Base-by-base conservation (phyloP, 164 flowering plant genomes). In the Vitis rupestris region DNA sequence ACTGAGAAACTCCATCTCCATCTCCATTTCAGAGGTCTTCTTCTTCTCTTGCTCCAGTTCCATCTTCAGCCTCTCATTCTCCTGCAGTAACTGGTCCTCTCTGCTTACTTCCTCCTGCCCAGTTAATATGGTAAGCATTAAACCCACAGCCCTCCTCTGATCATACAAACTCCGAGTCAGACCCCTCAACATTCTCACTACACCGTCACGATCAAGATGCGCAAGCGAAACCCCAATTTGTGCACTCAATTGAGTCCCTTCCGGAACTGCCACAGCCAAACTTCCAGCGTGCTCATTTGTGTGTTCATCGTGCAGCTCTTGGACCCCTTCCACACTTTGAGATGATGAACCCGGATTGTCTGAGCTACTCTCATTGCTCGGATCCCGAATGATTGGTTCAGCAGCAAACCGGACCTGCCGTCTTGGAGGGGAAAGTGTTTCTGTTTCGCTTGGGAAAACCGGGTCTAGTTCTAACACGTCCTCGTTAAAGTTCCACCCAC, bases 401-500 rank as follows among this genome's bases (percentile, higher is more conserved):
- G 64, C 69, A 0, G 50, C 71, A 13, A 76, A 66, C 9, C 73
- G 13, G 16, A 68, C 80, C 50, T 61, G 71, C 27, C 27, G 27
- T 23, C 27, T 23, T 23, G 27, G 27, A 23, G 27, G 27, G 27
- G 27, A 23, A 23, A 23, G 27, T 23, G 27, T 23, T 23, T 23
- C 27, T 23, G 27, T 23, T 23, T 23, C 27, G 2, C 27, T 56
- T 6, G 91, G 94, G 65, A 86, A 88, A 17, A 89, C 86, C 7
- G 95, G 97, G 14, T 82, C 86, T 6, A 93, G 58, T 64, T 89
- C 76, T 3, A 86, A 81, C 2, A 72, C 89, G 3, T 89, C 84
- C 64, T 85, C 85, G 50, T 89, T 86, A 69, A 94, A 90, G 54
- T 89, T 90, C 98, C 97, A 92, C 56, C 97, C 97, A 71, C 97